Percentiles rank a stretch among this genome's conserved stretches.
phyloP scores from a whole-genome alignment of 2,329 filamentous ascomycete genomes.

The Colletotrichum orchidophilum region DNA sequence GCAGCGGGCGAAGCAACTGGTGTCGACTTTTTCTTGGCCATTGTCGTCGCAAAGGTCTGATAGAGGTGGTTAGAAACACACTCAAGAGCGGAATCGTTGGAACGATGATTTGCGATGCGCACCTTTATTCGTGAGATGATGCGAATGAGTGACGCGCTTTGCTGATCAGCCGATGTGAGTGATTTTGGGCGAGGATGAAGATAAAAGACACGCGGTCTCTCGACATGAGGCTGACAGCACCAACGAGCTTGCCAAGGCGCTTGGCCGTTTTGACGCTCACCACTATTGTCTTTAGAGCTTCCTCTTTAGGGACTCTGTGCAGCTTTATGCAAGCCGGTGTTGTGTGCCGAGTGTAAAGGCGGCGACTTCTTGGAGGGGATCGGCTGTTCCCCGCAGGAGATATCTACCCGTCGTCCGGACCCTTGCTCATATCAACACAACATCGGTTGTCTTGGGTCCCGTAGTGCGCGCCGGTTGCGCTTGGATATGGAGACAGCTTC shows the following conservation, averaged over 20 bases:
- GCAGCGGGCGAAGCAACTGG: neutral
- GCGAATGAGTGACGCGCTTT: neutral
- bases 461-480: slow-evolving; percentile 10
- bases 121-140: neutral
- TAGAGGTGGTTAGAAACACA: neutral
- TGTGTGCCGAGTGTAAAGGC: slow-evolving; percentile 3
- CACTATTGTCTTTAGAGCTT: neutral
- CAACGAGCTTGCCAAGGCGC: neutral
- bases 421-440: neutral
- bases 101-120: too few species aligned
- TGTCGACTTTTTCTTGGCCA: neutral
- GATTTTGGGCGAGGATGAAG: neutral
- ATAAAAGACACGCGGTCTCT: slow-evolving; percentile 1
- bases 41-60: neutral
- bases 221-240: neutral
- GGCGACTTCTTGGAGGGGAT: neutral
- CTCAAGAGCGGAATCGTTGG: neutral
- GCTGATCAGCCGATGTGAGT: neutral
- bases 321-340: neutral
- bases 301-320: neutral
- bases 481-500: neutral
- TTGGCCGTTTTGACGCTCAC: neutral
- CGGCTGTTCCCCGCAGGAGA: slow-evolving; percentile 20
- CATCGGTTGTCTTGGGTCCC: neutral
- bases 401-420: slow-evolving; percentile 19